These are phyloP conservation scores for Pyrus communis DNA, from an alignment of 306 rosid species.

Conservation along the genomic window DNA sequence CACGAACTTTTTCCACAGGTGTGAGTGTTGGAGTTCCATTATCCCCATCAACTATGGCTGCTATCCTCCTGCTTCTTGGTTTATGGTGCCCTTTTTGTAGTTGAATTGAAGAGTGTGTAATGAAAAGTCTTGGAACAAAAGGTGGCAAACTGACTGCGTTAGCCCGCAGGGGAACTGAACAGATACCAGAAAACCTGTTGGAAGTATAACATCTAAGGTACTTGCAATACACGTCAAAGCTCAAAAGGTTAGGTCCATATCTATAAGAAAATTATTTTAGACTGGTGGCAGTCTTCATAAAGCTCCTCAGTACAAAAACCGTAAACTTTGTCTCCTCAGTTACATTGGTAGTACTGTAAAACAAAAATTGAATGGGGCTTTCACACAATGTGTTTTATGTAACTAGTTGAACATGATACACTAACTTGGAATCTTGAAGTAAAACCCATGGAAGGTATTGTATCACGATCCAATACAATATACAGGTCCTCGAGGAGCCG, in stretches of 20 bases:
- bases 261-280: background rate
- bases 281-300: background rate
- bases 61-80: conserved; percentile 27
- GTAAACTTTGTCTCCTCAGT: too few relatives aligned
- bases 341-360: too few relatives aligned
- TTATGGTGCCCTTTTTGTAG: conserved; percentile 10
- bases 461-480: too few relatives aligned
- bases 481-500: too few relatives aligned
- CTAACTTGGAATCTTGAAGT: too few relatives aligned
- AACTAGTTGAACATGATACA: too few relatives aligned
- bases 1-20: conserved; percentile 30
- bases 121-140: conserved; percentile 2
- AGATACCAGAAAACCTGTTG: conserved; percentile 17
- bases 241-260: background rate
- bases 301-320: background rate
- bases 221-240: background rate
- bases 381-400: too few relatives aligned
- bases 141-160: conserved; percentile 6
- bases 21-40: conserved; percentile 43
- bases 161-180: conserved; percentile 8
- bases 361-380: too few relatives aligned
- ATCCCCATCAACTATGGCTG: conserved; percentile 24
- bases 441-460: too few relatives aligned
- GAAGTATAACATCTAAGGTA: conserved; percentile 2
- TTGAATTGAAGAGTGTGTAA: background rate